Evolutionary conservation across 129 eudicot species (phyloP).

Genomic region (Chrysanthemum lavandulifolium): DNA sequence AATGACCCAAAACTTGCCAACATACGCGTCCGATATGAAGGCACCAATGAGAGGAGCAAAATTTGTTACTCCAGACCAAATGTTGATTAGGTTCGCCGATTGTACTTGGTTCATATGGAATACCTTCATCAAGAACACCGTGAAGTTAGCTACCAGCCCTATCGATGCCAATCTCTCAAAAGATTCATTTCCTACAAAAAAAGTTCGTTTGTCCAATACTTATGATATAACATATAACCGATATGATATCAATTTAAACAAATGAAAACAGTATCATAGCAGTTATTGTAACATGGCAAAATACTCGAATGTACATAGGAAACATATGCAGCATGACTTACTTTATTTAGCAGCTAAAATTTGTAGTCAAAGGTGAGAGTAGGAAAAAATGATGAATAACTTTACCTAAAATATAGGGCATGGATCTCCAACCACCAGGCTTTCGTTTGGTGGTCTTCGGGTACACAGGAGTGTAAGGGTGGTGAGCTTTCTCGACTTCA

Average conservation of each 20-base stretch:
- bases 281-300: too few species aligned
- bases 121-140: slow-evolving; percentile 54
- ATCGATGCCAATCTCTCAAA: slow-evolving; percentile 81
- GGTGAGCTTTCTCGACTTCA: slow-evolving; percentile 24
- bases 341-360: neutral
- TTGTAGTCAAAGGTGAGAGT: neutral
- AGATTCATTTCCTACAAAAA: slow-evolving; percentile 74
- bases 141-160: slow-evolving; percentile 71
- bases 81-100: slow-evolving; percentile 63
- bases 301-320: neutral
- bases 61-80: slow-evolving; percentile 60
- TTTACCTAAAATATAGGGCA: slow-evolving; percentile 74
- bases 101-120: slow-evolving; percentile 68
- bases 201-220: too few species aligned
- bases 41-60: slow-evolving; percentile 85
- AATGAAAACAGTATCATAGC: too few species aligned
- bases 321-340: neutral
- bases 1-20: slow-evolving; percentile 72
- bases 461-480: slow-evolving; percentile 10
- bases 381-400: neutral
- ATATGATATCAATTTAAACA: too few species aligned
- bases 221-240: too few species aligned
- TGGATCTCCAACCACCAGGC: slow-evolving; percentile 89
- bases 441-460: slow-evolving; percentile 28
- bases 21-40: slow-evolving; percentile 65